phyloP scores from a whole-genome alignment of 768 basidiomycete genomes.

The Macrolepiota fuliginosa region DNA sequence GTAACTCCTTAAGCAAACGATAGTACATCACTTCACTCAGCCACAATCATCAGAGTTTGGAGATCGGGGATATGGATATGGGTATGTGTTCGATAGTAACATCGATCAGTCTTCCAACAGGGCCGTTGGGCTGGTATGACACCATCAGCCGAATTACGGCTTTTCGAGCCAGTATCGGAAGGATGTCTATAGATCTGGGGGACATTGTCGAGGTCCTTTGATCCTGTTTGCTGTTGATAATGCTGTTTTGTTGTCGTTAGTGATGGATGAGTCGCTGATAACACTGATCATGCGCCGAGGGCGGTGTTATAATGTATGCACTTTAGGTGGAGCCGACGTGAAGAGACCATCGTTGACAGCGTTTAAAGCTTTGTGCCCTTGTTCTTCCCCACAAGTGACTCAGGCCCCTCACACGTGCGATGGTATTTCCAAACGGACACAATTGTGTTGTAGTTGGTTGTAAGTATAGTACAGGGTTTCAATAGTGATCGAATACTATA shows the following conservation, averaged over 20 bases:
- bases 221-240: not conserved
- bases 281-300: not conserved
- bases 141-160: not conserved
- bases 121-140: not conserved
- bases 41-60: not conserved
- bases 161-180: not conserved
- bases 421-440: not conserved
- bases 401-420: not conserved
- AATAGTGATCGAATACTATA: slow-evolving; percentile 6
- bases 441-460: not conserved
- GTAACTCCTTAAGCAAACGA: not conserved
- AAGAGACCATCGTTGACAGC: not conserved
- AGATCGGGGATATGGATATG: slow-evolving; percentile 4
- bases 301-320: not conserved
- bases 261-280: not conserved
- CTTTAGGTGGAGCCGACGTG: not conserved
- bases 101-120: slow-evolving; percentile 5
- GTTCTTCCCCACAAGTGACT: not conserved
- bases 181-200: not conserved
- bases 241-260: not conserved
- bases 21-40: not conserved
- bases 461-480: slow-evolving; percentile 12
- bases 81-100: not conserved
- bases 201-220: not conserved
- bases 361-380: not conserved